These are phyloP conservation scores for Clarireedia paspali DNA, from an alignment of 2,329 filamentous ascomycete species.

Conservation along the genomic window DNA sequence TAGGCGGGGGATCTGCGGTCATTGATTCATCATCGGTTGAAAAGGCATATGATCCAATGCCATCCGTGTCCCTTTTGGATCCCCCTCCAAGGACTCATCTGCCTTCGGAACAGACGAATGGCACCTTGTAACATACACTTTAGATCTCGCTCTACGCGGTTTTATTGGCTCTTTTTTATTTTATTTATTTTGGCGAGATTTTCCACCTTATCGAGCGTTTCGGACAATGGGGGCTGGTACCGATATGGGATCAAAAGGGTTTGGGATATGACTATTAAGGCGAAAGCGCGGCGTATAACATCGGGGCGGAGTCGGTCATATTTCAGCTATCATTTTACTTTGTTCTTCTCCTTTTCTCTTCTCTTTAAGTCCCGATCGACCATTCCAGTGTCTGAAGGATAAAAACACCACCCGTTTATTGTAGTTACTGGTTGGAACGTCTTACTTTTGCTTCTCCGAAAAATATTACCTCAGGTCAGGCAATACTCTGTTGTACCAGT, in stretches of 20 bases:
- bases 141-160: conserved; percentile 21
- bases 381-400: background rate
- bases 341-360: background rate
- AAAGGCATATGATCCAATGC: conserved; percentile 23
- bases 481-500: conserved; percentile 5
- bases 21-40: conserved; percentile 30
- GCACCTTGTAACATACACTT: conserved; percentile 32
- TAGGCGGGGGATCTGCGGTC: conserved; percentile 28
- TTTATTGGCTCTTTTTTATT: conserved; percentile 16
- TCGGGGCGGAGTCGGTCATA: conserved; percentile 1
- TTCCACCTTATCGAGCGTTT: conserved; percentile 16
- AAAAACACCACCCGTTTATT: background rate
- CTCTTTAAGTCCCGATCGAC: background rate
- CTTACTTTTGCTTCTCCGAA: background rate
- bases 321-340: background rate
- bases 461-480: background rate
- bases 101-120: conserved; percentile 19
- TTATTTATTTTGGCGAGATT: conserved; percentile 18
- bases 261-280: conserved; percentile 13
- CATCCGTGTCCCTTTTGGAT: conserved; percentile 7
- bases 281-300: conserved; percentile 7
- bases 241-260: conserved; percentile 20
- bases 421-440: background rate
- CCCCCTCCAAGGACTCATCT: conserved; percentile 13
- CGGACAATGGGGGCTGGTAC: conserved; percentile 10